Evolutionary conservation across 2,329 filamentous ascomycete genomes (phyloP), one percentile per base, ranked within the genome.

Genomic region (Cryphonectria carpinicola): DNA sequence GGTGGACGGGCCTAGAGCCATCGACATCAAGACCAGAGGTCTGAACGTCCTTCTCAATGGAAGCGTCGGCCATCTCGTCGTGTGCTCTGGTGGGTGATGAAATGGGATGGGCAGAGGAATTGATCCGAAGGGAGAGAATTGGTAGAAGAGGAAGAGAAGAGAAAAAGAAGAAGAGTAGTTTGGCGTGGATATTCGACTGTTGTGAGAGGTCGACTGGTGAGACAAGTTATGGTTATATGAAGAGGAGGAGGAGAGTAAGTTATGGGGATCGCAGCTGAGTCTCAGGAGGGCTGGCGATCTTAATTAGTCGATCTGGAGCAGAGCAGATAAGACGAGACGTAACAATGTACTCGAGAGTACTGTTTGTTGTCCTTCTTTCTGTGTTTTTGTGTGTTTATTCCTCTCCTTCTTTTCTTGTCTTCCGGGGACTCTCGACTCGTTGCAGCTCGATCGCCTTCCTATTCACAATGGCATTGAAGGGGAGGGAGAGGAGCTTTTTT

Each of bases 1-100:
- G 76, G 39, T 73, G 66, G 43, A 77, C 70, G 66, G 72, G 49
- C 32, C 32, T 64, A 32, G 52, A 32, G 39, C 65, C 65, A 49
- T 67, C 65, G 54, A 54, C 41, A 13, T 71, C 67, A 35, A 61
- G 43, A 62, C 72, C 70, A 25, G 72, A 65, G 28, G 67, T 61
- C 25, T 60, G 67, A 22, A 65, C 41, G 28, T 73, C 72, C 67
- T 73, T 73, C 49, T 73, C 72, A 25, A 64, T 37, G 28, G 43
- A 35, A 41, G 56, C 37, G 64, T 71, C 69, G 35, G 72, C 32
- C 69, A 69, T 71, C 25, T 69, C 66, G 43, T 22, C 22, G 35
- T 65, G 52, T 61, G 22, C 14, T n/a, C 13, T 60, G 43, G 22
- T 58, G 25, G 13, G 28, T 8, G 13, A 28, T 5, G n/a, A 35